Evolutionary conservation across 2,329 filamentous ascomycete species (phyloP).

Genomic region (Cytospora mali): DNA sequence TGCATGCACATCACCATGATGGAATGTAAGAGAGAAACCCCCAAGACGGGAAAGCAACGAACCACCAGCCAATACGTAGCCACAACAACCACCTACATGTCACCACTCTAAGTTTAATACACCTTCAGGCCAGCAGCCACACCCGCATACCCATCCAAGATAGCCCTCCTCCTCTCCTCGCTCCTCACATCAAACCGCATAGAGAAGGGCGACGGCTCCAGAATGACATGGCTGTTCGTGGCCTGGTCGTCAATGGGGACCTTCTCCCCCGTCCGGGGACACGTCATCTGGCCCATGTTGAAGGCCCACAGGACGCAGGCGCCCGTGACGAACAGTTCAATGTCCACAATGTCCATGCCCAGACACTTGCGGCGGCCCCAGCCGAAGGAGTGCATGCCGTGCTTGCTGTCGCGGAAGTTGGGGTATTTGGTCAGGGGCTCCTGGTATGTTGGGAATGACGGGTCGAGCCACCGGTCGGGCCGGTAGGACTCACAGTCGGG

Average conservation of each 20-base stretch:
- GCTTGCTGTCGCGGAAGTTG: slow-evolving; percentile 57
- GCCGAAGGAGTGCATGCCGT: slow-evolving; percentile 64
- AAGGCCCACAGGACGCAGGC: slow-evolving; percentile 55
- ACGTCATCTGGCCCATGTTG: slow-evolving; percentile 44
- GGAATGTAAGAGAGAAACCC: no score
- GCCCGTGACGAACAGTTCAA: slow-evolving; percentile 56
- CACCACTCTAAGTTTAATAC: slow-evolving; percentile 9
- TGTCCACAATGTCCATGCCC: slow-evolving; percentile 64
- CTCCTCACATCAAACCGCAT: slow-evolving; percentile 48
- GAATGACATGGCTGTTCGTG: slow-evolving; percentile 55
- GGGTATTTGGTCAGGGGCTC: slow-evolving; percentile 65
- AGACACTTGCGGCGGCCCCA: slow-evolving; percentile 66
- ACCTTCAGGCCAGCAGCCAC: slow-evolving; percentile 39
- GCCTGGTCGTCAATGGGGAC: slow-evolving; percentile 52
- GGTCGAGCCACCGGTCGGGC: slow-evolving; percentile 65
- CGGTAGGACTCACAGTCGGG: slow-evolving; percentile 65
- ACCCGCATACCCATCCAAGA: slow-evolving; percentile 43
- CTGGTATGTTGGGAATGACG: slow-evolving; percentile 66
- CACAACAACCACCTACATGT: background rate
- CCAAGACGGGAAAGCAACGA: background rate
- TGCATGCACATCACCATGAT: background rate
- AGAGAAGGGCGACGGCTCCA: slow-evolving; percentile 52
- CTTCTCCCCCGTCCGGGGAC: slow-evolving; percentile 45
- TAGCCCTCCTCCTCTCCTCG: slow-evolving; percentile 40
- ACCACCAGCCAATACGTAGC: background rate